Base-by-base conservation (phyloP, 2,329 filamentous ascomycete genomes). In the Penicillium sp. region DNA sequence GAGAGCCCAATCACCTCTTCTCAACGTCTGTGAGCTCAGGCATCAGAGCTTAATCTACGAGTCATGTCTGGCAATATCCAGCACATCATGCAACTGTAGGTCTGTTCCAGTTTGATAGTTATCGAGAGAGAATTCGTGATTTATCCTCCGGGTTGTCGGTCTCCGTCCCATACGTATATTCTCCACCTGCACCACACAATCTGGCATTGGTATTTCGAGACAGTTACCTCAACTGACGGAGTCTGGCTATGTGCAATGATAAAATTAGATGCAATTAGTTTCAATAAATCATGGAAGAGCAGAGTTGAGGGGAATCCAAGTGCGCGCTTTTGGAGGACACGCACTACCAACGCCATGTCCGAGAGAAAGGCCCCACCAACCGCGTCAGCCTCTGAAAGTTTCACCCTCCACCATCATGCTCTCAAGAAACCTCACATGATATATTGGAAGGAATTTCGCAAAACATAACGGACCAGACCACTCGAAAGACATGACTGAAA, bases 321-420 rank as follows among this genome's bases (percentile, higher is more conserved):
- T 31, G 43, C 43, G 3, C 18, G 6, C 19, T 44, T 44, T 24
- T 40, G 52, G 35, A 60, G 56, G 53, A 49, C 58, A 60, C 62
- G 53, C 47, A 63, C n/a, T 64, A 60, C 54, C 55, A 49, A 57
- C 60, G 63, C 62, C 54, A 61, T 65, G 50, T 51, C n/a, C n/a
- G n/a, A n/a, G 47, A 18, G 43, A 27, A 54, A 51, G 3, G 64
- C 64, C 64, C 65, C 65, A 65, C 64, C 22, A 39, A 61, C 63
- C 60, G 55, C 60, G 63, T 67, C 60, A 63, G 60, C 62, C 41
- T 22, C 19, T 36, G 14, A 46, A 51, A 50, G 55, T 56, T 56
- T 55, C 33, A 33, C 33, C 24, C 39, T 16, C 41, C 51, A 18
- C 46, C 37, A 54, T 51, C 40, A 51, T 16, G 31, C 27, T 31